A percentile compares a stretch with the other conserved stretches of the same genome.
Conservation (phyloP, 2,329 filamentous ascomycete genomes). For the Alternaria sp. region DNA sequence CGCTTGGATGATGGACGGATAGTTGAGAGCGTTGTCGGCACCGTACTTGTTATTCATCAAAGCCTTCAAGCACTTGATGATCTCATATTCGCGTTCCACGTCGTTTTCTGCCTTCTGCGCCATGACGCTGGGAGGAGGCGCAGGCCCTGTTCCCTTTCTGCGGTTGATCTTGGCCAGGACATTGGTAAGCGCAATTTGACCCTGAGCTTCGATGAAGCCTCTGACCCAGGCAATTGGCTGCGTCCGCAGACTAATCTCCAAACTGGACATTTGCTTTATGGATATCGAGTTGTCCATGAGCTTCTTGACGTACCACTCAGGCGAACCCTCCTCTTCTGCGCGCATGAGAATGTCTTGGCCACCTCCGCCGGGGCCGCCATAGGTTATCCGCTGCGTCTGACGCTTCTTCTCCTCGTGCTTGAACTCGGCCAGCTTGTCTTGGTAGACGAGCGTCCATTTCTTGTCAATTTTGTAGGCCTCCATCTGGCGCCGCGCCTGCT, state of each 20-base stretch:
- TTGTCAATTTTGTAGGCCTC: constrained; percentile 91
- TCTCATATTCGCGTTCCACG: constrained; percentile 92
- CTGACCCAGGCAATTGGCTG: constrained; percentile 98
- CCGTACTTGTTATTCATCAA: constrained; percentile 99
- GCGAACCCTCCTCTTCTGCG: constrained; percentile 92
- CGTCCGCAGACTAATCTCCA: constrained; percentile 93
- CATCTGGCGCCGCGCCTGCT: constrained; percentile 95
- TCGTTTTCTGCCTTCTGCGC: constrained; percentile 72
- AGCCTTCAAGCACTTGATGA: constrained; percentile 95
- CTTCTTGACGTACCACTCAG: constrained; percentile 97
- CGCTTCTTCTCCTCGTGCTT: constrained; percentile 93
- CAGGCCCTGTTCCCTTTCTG: constrained; percentile 77
- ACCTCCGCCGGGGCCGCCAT: constrained; percentile 54
- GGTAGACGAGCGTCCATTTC: constrained; percentile 97
- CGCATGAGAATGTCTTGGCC: constrained; percentile 72
- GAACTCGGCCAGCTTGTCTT: constrained; percentile 91
- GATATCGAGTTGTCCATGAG: constrained; percentile 96
- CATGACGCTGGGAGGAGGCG: constrained; percentile 64
- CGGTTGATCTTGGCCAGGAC: constrained; percentile 93
- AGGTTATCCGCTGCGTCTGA: constrained; percentile 73
- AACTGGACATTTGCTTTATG: constrained; percentile 86
- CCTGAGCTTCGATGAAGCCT: constrained; percentile 95
- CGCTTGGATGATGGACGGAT: constrained; percentile 89
- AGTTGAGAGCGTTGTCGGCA: constrained; percentile 89
- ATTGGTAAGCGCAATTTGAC: constrained; percentile 94